Percentiles rank a stretch among this genome's conserved stretches.
Conservation (phyloP, 2,329 filamentous ascomycete genomes). For the Microsporum audouinii region DNA sequence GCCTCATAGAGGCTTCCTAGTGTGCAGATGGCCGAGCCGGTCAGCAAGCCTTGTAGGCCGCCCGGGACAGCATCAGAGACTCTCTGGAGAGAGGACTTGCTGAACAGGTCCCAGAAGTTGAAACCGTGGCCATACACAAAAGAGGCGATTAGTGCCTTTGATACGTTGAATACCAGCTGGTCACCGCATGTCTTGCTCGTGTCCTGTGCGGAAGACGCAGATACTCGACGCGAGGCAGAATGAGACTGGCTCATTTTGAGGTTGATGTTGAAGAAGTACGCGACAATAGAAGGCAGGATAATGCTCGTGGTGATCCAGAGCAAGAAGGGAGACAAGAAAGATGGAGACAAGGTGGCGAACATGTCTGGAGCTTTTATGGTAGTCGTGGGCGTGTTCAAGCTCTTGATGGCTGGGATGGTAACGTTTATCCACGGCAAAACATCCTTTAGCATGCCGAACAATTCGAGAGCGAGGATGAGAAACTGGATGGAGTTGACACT, state of each 20-base stretch:
- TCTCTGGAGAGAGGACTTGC: slow-evolving; percentile 24
- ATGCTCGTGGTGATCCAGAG: slow-evolving; percentile 66
- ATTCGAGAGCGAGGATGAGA: slow-evolving; percentile 57
- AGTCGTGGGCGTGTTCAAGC: slow-evolving; percentile 46
- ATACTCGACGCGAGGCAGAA: slow-evolving; percentile 19
- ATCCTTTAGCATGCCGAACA: slow-evolving; percentile 55
- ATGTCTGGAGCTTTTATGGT: slow-evolving; percentile 65
- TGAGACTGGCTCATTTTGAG: slow-evolving; percentile 33
- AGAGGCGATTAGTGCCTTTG: slow-evolving; percentile 71
- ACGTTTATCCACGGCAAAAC: slow-evolving; percentile 61
- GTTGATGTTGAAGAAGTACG: slow-evolving; percentile 87
- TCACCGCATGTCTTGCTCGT: slow-evolving; percentile 51
- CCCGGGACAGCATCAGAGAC: slow-evolving; percentile 32
- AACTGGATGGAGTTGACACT: slow-evolving; percentile 55
- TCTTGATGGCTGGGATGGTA: slow-evolving; percentile 52
- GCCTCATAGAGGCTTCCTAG: slow-evolving; percentile 37
- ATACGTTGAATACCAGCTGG: slow-evolving; percentile 79
- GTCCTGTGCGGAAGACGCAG: slow-evolving; percentile 27
- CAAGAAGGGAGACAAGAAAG: slow-evolving; percentile 73
- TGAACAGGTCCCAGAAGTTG: slow-evolving; percentile 29
- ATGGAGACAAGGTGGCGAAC: slow-evolving; percentile 60
- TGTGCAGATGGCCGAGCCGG: slow-evolving; percentile 31
- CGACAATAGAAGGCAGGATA: slow-evolving; percentile 56
- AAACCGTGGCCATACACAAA: slow-evolving; percentile 56
- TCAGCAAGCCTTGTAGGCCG: slow-evolving; percentile 30